Evolutionary conservation across 108 stramenopile genomes (phyloP).

Genomic region (Fragilaria crotonensis): DNA sequence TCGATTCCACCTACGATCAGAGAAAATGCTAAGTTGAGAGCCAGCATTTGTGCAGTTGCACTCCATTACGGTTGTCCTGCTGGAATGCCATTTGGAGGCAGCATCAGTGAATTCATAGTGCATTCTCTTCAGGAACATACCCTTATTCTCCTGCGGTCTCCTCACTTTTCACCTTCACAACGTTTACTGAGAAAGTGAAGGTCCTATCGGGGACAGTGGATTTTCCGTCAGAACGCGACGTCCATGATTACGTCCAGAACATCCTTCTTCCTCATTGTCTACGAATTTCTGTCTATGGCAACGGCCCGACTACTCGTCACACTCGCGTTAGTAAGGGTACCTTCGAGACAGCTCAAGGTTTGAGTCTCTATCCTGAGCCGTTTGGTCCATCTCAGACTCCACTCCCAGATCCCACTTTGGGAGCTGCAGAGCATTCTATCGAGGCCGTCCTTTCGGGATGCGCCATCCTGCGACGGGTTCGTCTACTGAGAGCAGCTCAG

Average conservation of each 20-base stretch:
- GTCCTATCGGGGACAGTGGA: conserved; percentile 5
- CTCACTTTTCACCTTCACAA: conserved; percentile 5
- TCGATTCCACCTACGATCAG: too few species aligned
- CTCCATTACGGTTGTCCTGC: conserved; percentile 56
- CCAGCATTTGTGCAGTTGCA: conserved; percentile 40
- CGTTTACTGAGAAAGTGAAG: conserved; percentile 13
- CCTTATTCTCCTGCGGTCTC: too few species aligned
- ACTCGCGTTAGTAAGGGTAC: conserved; percentile 45
- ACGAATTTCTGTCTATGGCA: conserved; percentile 50
- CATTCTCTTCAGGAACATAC: too few species aligned
- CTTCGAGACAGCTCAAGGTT: conserved; percentile 37
- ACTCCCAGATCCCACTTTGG: conserved; percentile 69
- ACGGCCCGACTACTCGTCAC: conserved; percentile 21
- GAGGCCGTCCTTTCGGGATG: conserved; percentile 57
- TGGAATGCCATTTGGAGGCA: too few species aligned
- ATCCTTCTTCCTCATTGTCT: conserved; percentile 75
- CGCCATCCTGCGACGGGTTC: conserved; percentile 57
- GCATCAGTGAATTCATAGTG: too few species aligned
- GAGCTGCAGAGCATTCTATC: conserved; percentile 53
- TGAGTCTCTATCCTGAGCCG: conserved; percentile 34
- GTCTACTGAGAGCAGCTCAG: conserved; percentile 47
- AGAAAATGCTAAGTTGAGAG: conserved; percentile 39
- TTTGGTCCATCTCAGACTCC: conserved; percentile 29
- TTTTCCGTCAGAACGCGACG: conserved; percentile 10
- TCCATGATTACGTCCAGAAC: conserved; percentile 41